These are phyloP conservation scores for Tylopilus sp. DNA, from an alignment of 768 basidiomycete genomes.

Conservation along the genomic window DNA sequence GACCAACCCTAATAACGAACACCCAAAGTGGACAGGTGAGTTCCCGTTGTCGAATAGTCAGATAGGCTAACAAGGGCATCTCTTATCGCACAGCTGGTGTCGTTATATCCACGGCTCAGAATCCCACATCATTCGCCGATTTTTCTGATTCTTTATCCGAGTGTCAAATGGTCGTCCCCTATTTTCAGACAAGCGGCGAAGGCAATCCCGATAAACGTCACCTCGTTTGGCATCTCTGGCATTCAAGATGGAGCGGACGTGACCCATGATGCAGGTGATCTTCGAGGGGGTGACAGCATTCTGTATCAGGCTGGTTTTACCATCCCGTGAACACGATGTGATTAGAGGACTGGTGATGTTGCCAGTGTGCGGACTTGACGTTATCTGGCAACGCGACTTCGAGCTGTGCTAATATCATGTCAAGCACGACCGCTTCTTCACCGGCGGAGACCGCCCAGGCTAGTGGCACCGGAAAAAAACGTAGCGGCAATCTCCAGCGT, in stretches of 20 bases:
- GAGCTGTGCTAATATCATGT: conserved; percentile 34
- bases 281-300: conserved; percentile 69
- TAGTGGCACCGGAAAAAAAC: conserved; percentile 16
- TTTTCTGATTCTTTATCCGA: conserved; percentile 49
- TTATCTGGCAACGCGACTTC: conserved; percentile 45
- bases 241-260: conserved; percentile 65
- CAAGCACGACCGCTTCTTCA: conserved; percentile 10
- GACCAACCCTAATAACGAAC: conserved; percentile 60
- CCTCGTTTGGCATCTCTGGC: conserved; percentile 43
- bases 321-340: conserved; percentile 25
- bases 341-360: conserved; percentile 59
- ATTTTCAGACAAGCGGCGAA: conserved; percentile 49
- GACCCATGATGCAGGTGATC: conserved; percentile 65
- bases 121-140: conserved; percentile 61
- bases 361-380: conserved; percentile 38
- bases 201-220: conserved; percentile 65
- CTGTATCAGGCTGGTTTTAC: conserved; percentile 59
- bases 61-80: background rate
- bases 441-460: conserved; percentile 15
- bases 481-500: conserved; percentile 6
- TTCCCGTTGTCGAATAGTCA: background rate
- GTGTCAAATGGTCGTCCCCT: conserved; percentile 40
- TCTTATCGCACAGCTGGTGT: conserved; percentile 42
- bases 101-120: conserved; percentile 48
- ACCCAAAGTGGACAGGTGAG: conserved; percentile 56